A percentile compares a stretch with the other conserved stretches of the same genome.
These are phyloP conservation scores for Botrytis sinoallii DNA, from an alignment of 2,329 filamentous ascomycete genomes.

Conservation along the genomic window DNA sequence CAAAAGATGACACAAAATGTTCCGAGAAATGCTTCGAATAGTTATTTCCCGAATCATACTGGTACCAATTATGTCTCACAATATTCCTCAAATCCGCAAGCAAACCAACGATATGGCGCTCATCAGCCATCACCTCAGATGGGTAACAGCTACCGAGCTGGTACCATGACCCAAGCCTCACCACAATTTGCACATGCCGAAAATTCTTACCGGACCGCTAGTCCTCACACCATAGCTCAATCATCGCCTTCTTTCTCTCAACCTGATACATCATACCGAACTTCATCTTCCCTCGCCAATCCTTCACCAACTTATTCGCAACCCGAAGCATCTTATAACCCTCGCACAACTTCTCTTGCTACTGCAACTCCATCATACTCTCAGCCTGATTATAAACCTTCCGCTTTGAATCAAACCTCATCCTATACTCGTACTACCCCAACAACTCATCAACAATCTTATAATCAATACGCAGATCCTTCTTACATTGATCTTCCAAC, in stretches of 20 bases:
- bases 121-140: slow-evolving; percentile 36
- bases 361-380: slow-evolving; percentile 32
- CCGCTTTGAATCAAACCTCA: slow-evolving; percentile 28
- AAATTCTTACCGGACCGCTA: slow-evolving; percentile 34
- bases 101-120: slow-evolving; percentile 33
- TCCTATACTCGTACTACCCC: slow-evolving; percentile 31
- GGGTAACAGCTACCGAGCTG: slow-evolving; percentile 30
- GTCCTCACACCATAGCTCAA: slow-evolving; percentile 34
- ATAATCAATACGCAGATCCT: slow-evolving; percentile 33
- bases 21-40: slow-evolving; percentile 31
- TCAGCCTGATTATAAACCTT: slow-evolving; percentile 25
- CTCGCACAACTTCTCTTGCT: slow-evolving; percentile 31
- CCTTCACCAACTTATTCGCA: slow-evolving; percentile 35
- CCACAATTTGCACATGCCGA: slow-evolving; percentile 35
- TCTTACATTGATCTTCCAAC: slow-evolving; percentile 36
- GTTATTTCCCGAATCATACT: slow-evolving; percentile 32
- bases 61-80: slow-evolving; percentile 32
- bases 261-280: slow-evolving; percentile 29
- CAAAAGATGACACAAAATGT: slow-evolving; percentile 28
- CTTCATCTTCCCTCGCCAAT: slow-evolving; percentile 29
- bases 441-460: slow-evolving; percentile 33
- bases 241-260: slow-evolving; percentile 35
- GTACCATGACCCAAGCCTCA: slow-evolving; percentile 31
- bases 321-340: slow-evolving; percentile 27
- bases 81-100: slow-evolving; percentile 34